A percentile compares a stretch with the other conserved stretches of the same genome.
Evolutionary conservation across 371 early-diverging fungal genomes (phyloP).

Genomic region (Rhizomucor miehei): DNA sequence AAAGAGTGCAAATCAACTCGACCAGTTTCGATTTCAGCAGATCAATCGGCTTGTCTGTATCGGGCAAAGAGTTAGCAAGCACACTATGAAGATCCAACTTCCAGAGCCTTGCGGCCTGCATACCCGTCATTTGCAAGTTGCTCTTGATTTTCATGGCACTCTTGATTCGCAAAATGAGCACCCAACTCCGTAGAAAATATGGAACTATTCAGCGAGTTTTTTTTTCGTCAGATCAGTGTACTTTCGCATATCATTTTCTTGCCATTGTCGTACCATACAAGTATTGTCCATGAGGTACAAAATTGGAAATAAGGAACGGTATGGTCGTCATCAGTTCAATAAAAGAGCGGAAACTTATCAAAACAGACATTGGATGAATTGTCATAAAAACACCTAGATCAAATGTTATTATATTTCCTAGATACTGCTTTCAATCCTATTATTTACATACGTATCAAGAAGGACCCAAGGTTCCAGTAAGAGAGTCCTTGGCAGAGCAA

Average conservation of each 20-base stretch:
- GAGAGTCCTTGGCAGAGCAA: constrained; percentile 44
- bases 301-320: constrained; percentile 52
- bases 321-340: constrained; percentile 54
- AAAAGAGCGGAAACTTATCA: constrained; percentile 48
- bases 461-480: constrained; percentile 41
- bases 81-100: neutral
- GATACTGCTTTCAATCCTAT: neutral
- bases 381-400: constrained; percentile 26
- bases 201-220: constrained; percentile 35
- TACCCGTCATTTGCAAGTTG: constrained; percentile 50
- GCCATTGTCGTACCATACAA: constrained; percentile 40
- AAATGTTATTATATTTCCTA: neutral
- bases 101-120: neutral
- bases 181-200: constrained; percentile 62
- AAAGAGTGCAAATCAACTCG: constrained; percentile 57
- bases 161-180: constrained; percentile 52
- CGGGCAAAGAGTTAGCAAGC: neutral
- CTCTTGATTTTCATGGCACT: constrained; percentile 59
- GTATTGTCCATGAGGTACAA: constrained; percentile 47
- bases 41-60: constrained; percentile 39
- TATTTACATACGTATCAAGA: constrained; percentile 33
- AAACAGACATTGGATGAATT: constrained; percentile 23
- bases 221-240: neutral
- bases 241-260: neutral
- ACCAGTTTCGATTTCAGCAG: constrained; percentile 60